Percentiles rank a stretch among this genome's conserved stretches.
Evolutionary conservation across 768 basidiomycete species (phyloP).

Genomic region (Panaeolus cyanescens): DNA sequence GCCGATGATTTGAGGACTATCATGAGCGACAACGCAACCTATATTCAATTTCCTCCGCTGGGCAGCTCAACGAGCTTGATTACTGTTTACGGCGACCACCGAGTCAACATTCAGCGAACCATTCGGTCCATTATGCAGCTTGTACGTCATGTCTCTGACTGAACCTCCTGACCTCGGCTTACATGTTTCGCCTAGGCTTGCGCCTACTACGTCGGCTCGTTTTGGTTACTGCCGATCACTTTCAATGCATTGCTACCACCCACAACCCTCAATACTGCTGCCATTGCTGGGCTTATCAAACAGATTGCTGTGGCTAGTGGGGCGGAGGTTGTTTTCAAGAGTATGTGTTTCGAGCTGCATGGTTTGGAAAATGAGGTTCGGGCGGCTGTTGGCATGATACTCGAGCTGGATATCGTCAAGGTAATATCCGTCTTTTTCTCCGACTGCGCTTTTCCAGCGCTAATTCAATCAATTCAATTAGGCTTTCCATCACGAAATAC

Average conservation of each 20-base stretch:
- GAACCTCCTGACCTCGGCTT: not conserved
- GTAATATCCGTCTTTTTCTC: conserved; percentile 40
- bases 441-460: not conserved
- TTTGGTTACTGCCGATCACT: conserved; percentile 93
- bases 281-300: conserved; percentile 83
- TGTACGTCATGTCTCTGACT: conserved; percentile 51
- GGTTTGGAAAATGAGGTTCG: conserved; percentile 92
- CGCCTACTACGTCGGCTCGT: conserved; percentile 94
- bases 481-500: conserved; percentile 96
- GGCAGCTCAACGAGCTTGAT: conserved; percentile 93
- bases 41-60: conserved; percentile 89
- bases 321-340: conserved; percentile 95
- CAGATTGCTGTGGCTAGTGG: conserved; percentile 86
- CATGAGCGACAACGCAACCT: conserved; percentile 97
- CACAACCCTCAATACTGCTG: conserved; percentile 74
- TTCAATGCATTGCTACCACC: conserved; percentile 92
- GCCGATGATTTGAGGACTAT: conserved; percentile 88
- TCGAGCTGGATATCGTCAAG: conserved; percentile 92
- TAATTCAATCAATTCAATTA: conserved; percentile 26
- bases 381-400: conserved; percentile 78
- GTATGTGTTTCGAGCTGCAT: conserved; percentile 97
- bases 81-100: conserved; percentile 90
- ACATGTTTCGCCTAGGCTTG: conserved; percentile 63
- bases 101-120: conserved; percentile 92
- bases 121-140: conserved; percentile 94